Base-by-base conservation (phyloP, 768 basidiomycete genomes). In the Imleria badia region DNA sequence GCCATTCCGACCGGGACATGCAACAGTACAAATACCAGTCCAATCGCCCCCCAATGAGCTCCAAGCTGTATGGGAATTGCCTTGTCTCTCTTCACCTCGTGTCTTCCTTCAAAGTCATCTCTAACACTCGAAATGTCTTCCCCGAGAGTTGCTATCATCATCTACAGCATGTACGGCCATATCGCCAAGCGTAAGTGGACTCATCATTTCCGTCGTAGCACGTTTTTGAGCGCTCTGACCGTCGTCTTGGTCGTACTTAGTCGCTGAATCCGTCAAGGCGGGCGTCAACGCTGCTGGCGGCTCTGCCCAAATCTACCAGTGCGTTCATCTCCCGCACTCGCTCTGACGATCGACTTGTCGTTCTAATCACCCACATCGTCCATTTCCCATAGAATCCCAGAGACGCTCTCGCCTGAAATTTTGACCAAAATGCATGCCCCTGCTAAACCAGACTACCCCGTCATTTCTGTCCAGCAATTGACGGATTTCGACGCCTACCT, bases 161-260 rank as follows among this genome's bases (percentile, higher is more conserved):
- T 89, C 72, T 91, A 91, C 76, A 67, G 82, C 38, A 67, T 88
- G 74, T 89, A 86, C 68, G 85, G 87, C 61, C 90, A 91, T 68
- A 80, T 91, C 70, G 77, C 76, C 60, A 80, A 80, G 63, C 41
- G 89, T 90, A 65, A 35, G 85, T 77, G 10, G 26, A 19, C n/a
- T n/a, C 6, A 29, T 2, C 35, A 12, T 47, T 20, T 43, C 33
- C 40, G 6, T 1, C 5, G 14, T 20, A 2, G 10, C 48, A 8
- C 6, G 2, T 34, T 33, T 14, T 31, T n/a, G 31, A 26, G 17
- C 41, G 1, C 17, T 23, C 30, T 36, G 48, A 59, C 48, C 55
- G 23, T 46, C 41, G 53, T 53, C 45, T 19, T 23, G 12, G 39
- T 56, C 47, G 3, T 64, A 90, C 43, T 1, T 63, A 91, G 89